Evolutionary conservation across 2,329 filamentous ascomycete species (phyloP).

Genomic region (Mariannaea sp.): DNA sequence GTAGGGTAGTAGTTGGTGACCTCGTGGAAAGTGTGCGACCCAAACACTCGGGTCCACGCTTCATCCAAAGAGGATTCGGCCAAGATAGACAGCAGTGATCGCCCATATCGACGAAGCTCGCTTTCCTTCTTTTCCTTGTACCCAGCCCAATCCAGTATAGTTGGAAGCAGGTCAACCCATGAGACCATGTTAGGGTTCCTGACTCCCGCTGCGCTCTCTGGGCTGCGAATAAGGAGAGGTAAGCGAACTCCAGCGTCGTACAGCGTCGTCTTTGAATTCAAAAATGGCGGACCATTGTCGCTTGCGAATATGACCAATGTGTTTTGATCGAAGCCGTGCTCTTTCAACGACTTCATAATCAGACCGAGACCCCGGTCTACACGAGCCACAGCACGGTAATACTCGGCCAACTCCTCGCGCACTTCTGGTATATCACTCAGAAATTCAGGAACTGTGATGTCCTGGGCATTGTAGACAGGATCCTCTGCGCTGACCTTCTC

Average conservation of each 20-base stretch:
- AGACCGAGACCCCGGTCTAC: constrained; percentile 49
- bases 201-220: constrained; percentile 33
- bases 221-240: constrained; percentile 48
- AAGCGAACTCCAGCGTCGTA: constrained; percentile 53
- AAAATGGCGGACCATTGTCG: constrained; percentile 55
- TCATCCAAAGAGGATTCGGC: constrained; percentile 22
- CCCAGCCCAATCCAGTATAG: constrained; percentile 48
- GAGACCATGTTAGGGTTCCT: constrained; percentile 52
- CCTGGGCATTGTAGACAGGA: constrained; percentile 34
- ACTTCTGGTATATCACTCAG: constrained; percentile 46
- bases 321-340: constrained; percentile 38
- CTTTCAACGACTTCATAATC: constrained; percentile 43
- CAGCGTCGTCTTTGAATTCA: constrained; percentile 57
- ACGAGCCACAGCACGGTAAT: constrained; percentile 42
- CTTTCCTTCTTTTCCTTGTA: constrained; percentile 11
- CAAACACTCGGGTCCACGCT: constrained; percentile 48
- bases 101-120: constrained; percentile 33
- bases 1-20: constrained; percentile 57
- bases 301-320: constrained; percentile 53
- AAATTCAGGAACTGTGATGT: constrained; percentile 48
- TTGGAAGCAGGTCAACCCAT: constrained; percentile 53
- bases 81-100: constrained; percentile 47
- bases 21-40: constrained; percentile 58
- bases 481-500: constrained; percentile 33
- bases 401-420: constrained; percentile 49